Conservation (phyloP, 2,329 filamentous ascomycete species). For the Talaromyces sp. region DNA sequence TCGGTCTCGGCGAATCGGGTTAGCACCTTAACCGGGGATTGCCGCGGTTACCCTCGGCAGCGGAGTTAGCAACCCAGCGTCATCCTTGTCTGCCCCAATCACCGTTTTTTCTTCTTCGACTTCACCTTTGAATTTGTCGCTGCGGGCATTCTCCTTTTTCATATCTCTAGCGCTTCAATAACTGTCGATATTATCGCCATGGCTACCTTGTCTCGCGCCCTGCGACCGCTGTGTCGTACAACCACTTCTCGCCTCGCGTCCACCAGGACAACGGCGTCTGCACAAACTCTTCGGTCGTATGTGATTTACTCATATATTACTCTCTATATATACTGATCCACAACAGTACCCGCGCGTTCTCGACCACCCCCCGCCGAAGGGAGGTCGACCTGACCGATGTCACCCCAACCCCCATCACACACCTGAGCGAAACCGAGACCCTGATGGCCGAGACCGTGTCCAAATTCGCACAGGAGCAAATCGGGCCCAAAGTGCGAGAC, state of each 20-base stretch:
- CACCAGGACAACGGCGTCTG: constrained; percentile 29
- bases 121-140: neutral
- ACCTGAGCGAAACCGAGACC: constrained; percentile 82
- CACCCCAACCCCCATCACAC: constrained; percentile 85
- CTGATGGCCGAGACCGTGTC: constrained; percentile 86
- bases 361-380: constrained; percentile 54
- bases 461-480: constrained; percentile 84
- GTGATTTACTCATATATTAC: constrained; percentile 5
- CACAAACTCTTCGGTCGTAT: constrained; percentile 40
- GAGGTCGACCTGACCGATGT: constrained; percentile 66
- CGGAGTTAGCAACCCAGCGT: neutral
- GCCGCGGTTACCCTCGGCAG: constrained; percentile 11
- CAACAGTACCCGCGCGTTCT: constrained; percentile 50
- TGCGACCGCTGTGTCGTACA: constrained; percentile 42
- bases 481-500: constrained; percentile 85
- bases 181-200: constrained; percentile 26
- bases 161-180: neutral
- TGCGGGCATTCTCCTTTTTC: neutral
- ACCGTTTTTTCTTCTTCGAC: neutral
- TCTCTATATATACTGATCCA: neutral
- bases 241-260: constrained; percentile 34
- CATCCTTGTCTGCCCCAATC: neutral
- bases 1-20: neutral
- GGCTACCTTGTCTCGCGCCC: constrained; percentile 44
- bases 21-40: neutral